Base-by-base conservation (phyloP, 2,329 filamentous ascomycete species). In the Pleomassaria siparia region DNA sequence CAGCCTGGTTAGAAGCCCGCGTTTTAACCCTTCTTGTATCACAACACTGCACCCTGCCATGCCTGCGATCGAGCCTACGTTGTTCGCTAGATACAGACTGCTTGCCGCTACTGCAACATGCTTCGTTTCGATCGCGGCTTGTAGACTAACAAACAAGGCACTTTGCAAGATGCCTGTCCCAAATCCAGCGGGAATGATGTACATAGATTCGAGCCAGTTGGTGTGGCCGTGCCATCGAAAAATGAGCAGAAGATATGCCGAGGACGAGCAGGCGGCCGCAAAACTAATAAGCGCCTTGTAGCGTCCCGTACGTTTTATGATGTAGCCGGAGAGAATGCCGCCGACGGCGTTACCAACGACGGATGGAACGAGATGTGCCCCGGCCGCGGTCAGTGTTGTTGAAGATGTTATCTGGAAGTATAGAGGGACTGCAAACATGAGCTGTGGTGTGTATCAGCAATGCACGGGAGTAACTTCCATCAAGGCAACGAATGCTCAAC, bases 291-390 rank as follows among this genome's bases (percentile, higher is more conserved):
- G 45, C 7, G 35, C 18, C 42, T 64, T 65, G 47, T 67, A 67
- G 1, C 56, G 53, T n/a, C 63, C 63, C 10, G 56, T 58, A 15
- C 54, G 35, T 18, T 41, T 41, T 16, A 50, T 50, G 39, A 44
- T 42, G 15, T 73, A 58, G 0, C 86, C 86, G 0, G 83, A 77
- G 0, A 84, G 33, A 2, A 89, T 70, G 0, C 83, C 84, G 1
- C 85, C 86, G 1, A 82, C 49, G 0, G 85, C 81, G 55, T 89
- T 89, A 0, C 86, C 86, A 0, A 80, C 67, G 0, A 89, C 84
- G 0, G 86, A 82, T 0, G 86, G 86, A 32, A 89, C 76, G 0
- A 90, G 72, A 56, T 88, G 83, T 0, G 80, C 72, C 2, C 79
- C 79, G 0, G 85, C 83, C 1, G 73, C 69, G 0, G 84, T 83